Percentiles rank a stretch among this genome's conserved stretches.
Evolutionary conservation across 805 yeast genomes (phyloP).

Genomic region (Candida ponderosae): DNA sequence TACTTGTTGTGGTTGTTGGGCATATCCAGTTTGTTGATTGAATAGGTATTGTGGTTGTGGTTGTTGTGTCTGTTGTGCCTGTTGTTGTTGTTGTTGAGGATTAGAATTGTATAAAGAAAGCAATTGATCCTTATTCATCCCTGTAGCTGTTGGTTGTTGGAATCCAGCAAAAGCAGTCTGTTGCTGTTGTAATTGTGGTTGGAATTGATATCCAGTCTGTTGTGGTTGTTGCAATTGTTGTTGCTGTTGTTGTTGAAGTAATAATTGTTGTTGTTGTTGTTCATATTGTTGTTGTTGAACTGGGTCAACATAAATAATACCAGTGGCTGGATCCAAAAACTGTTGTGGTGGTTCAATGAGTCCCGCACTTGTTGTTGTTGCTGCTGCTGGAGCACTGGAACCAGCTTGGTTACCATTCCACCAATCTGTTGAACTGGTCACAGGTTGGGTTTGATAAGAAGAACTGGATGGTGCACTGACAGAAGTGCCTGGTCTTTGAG

Average conservation of each 20-base stretch:
- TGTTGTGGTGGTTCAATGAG: conserved; percentile 47
- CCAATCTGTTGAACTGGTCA: conserved; percentile 11
- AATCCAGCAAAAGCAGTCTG: neutral
- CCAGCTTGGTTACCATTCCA: conserved; percentile 13
- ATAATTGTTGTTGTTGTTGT: conserved; percentile 7
- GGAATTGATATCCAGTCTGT: conserved; percentile 1
- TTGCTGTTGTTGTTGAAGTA: conserved; percentile 4
- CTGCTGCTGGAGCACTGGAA: conserved; percentile 24
- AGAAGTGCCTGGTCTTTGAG: conserved; percentile 23
- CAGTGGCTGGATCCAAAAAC: conserved; percentile 66
- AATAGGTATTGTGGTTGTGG: no score
- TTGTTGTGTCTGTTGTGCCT: neutral
- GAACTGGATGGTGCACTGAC: conserved; percentile 1
- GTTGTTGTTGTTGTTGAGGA: conserved; percentile 30
- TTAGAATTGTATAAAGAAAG: conserved; percentile 30
- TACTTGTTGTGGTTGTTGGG: conserved; percentile 7
- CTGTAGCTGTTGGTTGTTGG: conserved; percentile 4
- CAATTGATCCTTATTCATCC: conserved; percentile 12
- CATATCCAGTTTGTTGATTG: no score
- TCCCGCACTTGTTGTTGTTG: conserved; percentile 18
- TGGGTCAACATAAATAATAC: conserved; percentile 60
- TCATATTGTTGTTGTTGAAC: conserved; percentile 41
- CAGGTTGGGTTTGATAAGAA: conserved; percentile 1
- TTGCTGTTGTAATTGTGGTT: conserved; percentile 1
- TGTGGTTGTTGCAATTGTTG: conserved; percentile 3